phyloP scores from a whole-genome alignment of 352 stramenopile genomes.

The Pythium volutum region DNA sequence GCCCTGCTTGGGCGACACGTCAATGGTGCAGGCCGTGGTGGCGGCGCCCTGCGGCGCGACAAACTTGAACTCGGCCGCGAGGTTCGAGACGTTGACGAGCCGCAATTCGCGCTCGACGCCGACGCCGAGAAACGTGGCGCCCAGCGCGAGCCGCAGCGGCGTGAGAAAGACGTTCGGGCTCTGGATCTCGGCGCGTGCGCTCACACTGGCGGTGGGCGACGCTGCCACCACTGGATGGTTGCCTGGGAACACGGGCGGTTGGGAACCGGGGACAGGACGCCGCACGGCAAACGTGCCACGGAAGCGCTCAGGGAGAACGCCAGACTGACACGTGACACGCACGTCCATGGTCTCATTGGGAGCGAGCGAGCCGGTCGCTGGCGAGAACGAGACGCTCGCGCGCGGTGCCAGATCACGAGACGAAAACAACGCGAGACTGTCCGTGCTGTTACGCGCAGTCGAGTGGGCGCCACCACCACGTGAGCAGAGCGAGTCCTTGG shows the following conservation, averaged over 20 bases:
- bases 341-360: slow-evolving; percentile 40
- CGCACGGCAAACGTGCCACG: slow-evolving; percentile 37
- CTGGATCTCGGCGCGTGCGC: slow-evolving; percentile 72
- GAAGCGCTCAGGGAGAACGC: slow-evolving; percentile 61
- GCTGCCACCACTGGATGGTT: neutral
- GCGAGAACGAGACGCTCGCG: slow-evolving; percentile 45
- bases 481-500: slow-evolving; percentile 54
- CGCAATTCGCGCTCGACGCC: slow-evolving; percentile 39
- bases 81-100: slow-evolving; percentile 81
- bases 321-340: slow-evolving; percentile 45
- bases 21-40: slow-evolving; percentile 44
- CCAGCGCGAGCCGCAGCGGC: slow-evolving; percentile 41
- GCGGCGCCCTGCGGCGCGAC: slow-evolving; percentile 55
- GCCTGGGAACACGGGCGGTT: slow-evolving; percentile 3
- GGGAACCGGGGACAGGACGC: neutral
- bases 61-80: slow-evolving; percentile 74
- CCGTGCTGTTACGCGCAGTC: slow-evolving; percentile 29
- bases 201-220: slow-evolving; percentile 23
- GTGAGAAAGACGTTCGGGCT: slow-evolving; percentile 71
- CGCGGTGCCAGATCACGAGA: slow-evolving; percentile 40
- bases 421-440: slow-evolving; percentile 32
- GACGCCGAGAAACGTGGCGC: slow-evolving; percentile 69
- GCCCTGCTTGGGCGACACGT: slow-evolving; percentile 43
- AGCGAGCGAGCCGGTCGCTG: slow-evolving; percentile 38
- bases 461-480: slow-evolving; percentile 37